These are phyloP conservation scores for Prillingera fragicola DNA, from an alignment of 1,284 basidiomycete genomes.

Conservation along the genomic window DNA sequence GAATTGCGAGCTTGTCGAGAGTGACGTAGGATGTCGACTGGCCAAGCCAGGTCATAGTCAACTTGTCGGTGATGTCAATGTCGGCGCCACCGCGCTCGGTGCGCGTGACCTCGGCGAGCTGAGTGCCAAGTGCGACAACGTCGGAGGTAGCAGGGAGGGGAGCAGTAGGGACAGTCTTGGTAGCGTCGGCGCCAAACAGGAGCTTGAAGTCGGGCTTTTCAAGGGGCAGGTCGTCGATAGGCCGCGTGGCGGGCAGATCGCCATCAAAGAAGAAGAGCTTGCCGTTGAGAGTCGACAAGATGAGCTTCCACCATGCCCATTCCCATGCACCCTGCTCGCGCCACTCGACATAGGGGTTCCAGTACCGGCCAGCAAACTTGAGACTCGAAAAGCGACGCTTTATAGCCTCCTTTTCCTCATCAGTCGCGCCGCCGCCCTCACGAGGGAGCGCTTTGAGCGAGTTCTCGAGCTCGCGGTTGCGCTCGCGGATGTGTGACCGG, in stretches of 20 bases:
- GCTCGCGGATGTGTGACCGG: slow-evolving; percentile 33
- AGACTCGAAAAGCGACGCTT: slow-evolving; percentile 40
- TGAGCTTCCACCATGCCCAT: slow-evolving; percentile 45
- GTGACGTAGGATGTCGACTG: slow-evolving; percentile 51
- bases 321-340: slow-evolving; percentile 52
- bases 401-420: slow-evolving; percentile 46
- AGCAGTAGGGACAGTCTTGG: not conserved
- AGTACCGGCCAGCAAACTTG: slow-evolving; percentile 41
- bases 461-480: slow-evolving; percentile 24
- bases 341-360: slow-evolving; percentile 52
- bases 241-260: slow-evolving; percentile 34
- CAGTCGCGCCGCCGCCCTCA: slow-evolving; percentile 22
- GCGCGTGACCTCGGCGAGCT: slow-evolving; percentile 3
- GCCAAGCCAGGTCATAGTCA: slow-evolving; percentile 46
- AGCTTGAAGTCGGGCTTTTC: slow-evolving; percentile 40
- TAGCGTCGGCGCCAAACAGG: slow-evolving; percentile 26
- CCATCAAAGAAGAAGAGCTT: slow-evolving; percentile 41
- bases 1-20: slow-evolving; percentile 49
- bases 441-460: slow-evolving; percentile 21
- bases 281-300: slow-evolving; percentile 40
- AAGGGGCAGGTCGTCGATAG: slow-evolving; percentile 39
- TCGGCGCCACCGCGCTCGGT: slow-evolving; percentile 23
- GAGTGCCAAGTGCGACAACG: too few relatives aligned
- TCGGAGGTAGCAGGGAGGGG: too few relatives aligned
- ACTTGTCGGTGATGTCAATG: slow-evolving; percentile 40